Evolutionary conservation across 2,329 filamentous ascomycete genomes (phyloP), one percentile per base, ranked within the genome.

Genomic region (Nigrograna mackinnonii): DNA sequence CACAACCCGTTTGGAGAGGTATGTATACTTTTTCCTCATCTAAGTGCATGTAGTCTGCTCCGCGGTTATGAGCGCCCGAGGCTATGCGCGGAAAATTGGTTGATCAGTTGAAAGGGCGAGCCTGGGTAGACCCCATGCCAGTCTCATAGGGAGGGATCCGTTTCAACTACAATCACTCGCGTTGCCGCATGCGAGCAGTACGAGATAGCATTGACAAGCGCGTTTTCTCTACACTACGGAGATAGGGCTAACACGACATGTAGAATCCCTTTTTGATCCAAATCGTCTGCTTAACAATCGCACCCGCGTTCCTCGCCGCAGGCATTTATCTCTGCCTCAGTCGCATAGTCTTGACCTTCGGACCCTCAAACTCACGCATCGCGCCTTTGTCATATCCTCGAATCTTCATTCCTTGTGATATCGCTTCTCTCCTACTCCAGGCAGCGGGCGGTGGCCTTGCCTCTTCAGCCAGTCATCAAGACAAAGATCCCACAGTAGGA

Each of bases 261-360:
- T 78, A 84, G 57, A 58, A 59, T 11, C 80, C 76, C 6, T 88
- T 87, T 59, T 75, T 86, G 60, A 75, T 86, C n/a, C 81, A 87
- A 58, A 85, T 86, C 49, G 77, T 79, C 46, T 84, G 80, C 63
- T 72, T 87, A 37, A 80, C 77, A 52, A 76, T 77, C 33, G 75
- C 69, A 0, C 62, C 62, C 7, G 78, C 80, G 41, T 83, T 80
- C 62, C 75, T 79, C 55, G 75, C 80, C 20, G 84, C 84, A 0
- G 82, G 81, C 44, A 82, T 87, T 57, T 88, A 87, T 61, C 77
- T 87, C 40, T 84, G 80, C 21, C 73, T 86, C 21, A 69, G 69
- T 2, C 64, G 64, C 33, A 69, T 69, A 43, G 68, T 74, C 43
- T 52, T 60, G 26, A 68, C 62, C 37, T 71, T 72, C 50, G 71